Evolutionary conservation across 345 rosid genomes (phyloP), one percentile per base, ranked within the genome.

Genomic region (Gossypioides kirkii): DNA sequence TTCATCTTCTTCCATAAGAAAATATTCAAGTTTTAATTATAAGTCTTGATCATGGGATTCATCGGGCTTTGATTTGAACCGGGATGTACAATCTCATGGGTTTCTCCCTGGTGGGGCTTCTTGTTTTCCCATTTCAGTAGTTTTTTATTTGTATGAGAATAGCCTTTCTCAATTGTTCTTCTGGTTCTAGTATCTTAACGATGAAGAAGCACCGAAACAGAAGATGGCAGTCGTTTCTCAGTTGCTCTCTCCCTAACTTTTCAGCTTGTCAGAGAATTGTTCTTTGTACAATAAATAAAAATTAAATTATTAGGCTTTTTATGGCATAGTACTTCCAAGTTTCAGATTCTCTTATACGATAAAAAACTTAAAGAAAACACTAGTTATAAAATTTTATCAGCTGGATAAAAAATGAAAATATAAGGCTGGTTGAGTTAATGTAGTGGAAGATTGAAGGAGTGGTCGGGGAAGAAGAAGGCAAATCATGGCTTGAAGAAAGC

Each of bases 61-160:
- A 69, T 65, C 74, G 83, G 66, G 72, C 78, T 78, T 76, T 74
- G 56, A 70, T 77, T 56, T 76, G 82, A 82, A 80, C 85, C 75
- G 78, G 80, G 85, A 79, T 85, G 88, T 80, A 84, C 81, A 85
- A 80, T 85, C 77, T 77, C 77, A 64, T 75, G 77, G 67, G 69
- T 73, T 74, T 61, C 53, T 43, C n/a, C 77, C 60, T 74, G 42
- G 12, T 76, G 68, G 43, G 54, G 64, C 61, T 46, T 65, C 60
- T 56, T 11, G 3, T 11, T 2, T 59, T 61, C 23, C 65, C 53
- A 23, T 23, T 9, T 56, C 16, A 23, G 3, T 23, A 56, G 36
- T 56, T 10, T 56, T 56, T 10, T 56, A 56, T 56, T 10, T 56
- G 25, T 56, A 56, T 22, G 28, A 55, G 25, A 10, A 56, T 11